phyloP scores from a whole-genome alignment of 78 protist genomes.

The Polysphondylium violaceum region DNA sequence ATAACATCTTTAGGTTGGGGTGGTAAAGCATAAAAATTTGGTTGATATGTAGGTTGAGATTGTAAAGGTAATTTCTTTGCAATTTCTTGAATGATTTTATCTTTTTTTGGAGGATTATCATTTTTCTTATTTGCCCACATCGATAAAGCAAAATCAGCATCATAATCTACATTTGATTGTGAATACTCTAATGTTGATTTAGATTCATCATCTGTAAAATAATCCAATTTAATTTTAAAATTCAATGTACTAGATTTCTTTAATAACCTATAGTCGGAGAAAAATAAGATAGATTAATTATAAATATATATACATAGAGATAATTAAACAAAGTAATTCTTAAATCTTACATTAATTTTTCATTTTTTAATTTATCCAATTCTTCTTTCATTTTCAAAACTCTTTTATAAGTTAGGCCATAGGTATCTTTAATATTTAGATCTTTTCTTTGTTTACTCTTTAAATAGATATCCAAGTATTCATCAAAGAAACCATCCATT shows the following conservation, averaged over 20 bases:
- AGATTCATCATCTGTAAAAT: constrained; percentile 52
- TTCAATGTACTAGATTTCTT: not conserved
- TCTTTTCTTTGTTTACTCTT: not conserved
- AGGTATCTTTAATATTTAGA: not conserved
- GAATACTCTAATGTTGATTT: constrained; percentile 20
- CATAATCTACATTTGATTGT: constrained; percentile 35
- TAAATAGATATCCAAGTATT: not conserved
- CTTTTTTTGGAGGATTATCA: not conserved
- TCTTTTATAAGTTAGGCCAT: not conserved
- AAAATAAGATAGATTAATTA: no score
- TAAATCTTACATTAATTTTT: no score
- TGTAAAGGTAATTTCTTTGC: no score
- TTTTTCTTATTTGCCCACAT: constrained; percentile 60
- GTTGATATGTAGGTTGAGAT: no score
- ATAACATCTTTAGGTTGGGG: no score
- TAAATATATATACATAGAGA: no score
- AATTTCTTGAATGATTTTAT: no score
- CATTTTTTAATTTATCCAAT: constrained; percentile 12
- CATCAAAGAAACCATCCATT: not conserved
- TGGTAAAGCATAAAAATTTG: no score
- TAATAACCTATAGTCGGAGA: no score
- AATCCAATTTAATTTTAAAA: constrained; percentile 55
- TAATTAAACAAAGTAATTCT: no score
- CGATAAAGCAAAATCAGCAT: constrained; percentile 64
- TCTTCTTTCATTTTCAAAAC: not conserved